Evolutionary conservation across 306 rosid species (phyloP).

Genomic region (Quercus berberidifolia): DNA sequence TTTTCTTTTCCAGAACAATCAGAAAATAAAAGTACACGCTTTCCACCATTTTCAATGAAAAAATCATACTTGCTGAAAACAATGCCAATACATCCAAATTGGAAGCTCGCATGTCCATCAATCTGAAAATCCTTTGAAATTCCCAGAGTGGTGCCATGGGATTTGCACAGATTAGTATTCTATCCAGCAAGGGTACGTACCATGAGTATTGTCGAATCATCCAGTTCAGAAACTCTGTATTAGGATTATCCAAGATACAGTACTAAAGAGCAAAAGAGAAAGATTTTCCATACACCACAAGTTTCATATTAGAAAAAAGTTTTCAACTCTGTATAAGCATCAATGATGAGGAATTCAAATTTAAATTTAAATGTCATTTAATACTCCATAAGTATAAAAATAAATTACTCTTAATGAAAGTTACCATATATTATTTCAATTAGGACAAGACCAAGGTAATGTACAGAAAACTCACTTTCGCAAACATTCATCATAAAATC

Average conservation of each 20-base stretch:
- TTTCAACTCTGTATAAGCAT: background rate
- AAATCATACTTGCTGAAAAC: background rate
- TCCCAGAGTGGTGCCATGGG: background rate
- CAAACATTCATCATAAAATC: slow-evolving; percentile 93
- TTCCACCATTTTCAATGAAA: background rate
- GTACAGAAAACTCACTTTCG: slow-evolving; percentile 67
- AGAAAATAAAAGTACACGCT: background rate
- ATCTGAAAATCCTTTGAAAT: background rate
- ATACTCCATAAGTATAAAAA: slow-evolving; percentile 4
- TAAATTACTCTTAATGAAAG: slow-evolving; percentile 11
- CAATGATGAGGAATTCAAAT: background rate
- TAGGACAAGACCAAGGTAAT: slow-evolving; percentile 24
- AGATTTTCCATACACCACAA: background rate
- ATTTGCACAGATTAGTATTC: background rate
- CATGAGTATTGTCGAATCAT: background rate
- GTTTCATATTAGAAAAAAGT: background rate
- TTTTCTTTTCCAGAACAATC: no score
- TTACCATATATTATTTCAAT: slow-evolving; percentile 1
- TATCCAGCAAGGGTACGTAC: background rate
- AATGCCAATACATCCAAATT: background rate
- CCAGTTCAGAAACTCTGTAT: background rate
- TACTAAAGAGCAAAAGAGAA: background rate
- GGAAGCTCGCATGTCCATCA: slow-evolving; percentile 6
- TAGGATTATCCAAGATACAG: background rate
- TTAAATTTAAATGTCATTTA: slow-evolving; percentile 3